These are phyloP conservation scores for Kazachstania martiniae DNA, from an alignment of 805 yeast genomes.

Conservation along the genomic window DNA sequence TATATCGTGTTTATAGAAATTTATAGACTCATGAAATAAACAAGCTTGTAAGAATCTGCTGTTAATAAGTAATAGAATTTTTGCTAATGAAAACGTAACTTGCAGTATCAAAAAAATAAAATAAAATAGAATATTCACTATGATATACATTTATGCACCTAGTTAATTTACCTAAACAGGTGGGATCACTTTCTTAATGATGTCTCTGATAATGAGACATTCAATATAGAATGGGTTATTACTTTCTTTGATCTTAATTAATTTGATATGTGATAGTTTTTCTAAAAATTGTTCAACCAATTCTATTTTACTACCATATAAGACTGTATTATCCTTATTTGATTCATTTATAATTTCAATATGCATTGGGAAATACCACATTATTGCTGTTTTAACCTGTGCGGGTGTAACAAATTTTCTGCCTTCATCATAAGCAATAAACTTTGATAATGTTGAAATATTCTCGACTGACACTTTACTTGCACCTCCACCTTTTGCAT, in stretches of 20 bases:
- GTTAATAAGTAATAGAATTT: no score
- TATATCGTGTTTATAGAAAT: no score
- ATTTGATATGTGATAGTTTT: constrained; percentile 12
- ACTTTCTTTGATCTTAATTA: constrained; percentile 9
- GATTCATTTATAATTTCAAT: constrained; percentile 35
- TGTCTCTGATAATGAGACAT: constrained; percentile 41
- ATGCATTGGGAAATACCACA: constrained; percentile 40
- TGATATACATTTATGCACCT: no score
- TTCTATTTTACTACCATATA: constrained; percentile 23
- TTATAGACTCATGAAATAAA: no score
- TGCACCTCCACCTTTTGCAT: constrained; percentile 36
- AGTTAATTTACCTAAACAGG: no score
- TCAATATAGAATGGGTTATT: constrained; percentile 24
- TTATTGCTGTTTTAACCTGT: constrained; percentile 38
- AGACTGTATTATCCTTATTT: constrained; percentile 23
- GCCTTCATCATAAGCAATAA: constrained; percentile 31
- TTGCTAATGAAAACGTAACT: no score
- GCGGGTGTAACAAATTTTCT: constrained; percentile 40
- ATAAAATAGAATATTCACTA: no score
- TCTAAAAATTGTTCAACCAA: constrained; percentile 18
- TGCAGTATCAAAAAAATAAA: no score
- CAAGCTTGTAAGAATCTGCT: no score
- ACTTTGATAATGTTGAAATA: constrained; percentile 30
- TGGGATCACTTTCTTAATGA: constrained; percentile 40
- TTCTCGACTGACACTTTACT: constrained; percentile 39